A percentile compares a stretch with the other conserved stretches of the same genome.
These are phyloP conservation scores for Apostasia shenzhenica DNA, from an alignment of 106 monocot genomes.

Conservation along the genomic window DNA sequence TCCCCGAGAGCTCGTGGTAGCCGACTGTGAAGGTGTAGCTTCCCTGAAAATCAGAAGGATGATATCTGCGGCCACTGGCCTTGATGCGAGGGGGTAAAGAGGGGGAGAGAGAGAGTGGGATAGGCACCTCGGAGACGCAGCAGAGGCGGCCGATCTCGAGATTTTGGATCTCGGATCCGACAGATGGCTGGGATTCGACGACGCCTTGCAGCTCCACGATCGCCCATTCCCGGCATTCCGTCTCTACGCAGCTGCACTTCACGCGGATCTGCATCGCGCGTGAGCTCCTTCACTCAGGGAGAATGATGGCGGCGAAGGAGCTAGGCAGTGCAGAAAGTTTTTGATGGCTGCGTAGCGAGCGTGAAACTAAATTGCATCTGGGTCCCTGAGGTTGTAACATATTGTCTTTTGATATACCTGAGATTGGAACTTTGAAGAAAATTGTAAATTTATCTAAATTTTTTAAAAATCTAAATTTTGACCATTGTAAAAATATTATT, in stretches of 20 bases:
- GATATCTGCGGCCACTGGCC: not conserved
- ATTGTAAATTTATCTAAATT: too few relatives aligned
- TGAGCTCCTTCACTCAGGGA: not conserved
- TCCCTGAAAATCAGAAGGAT: constrained; percentile 5
- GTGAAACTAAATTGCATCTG: not conserved
- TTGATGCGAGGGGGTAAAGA: constrained; percentile 5
- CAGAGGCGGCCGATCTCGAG: constrained; percentile 87
- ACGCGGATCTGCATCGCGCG: constrained; percentile 66
- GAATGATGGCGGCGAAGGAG: not conserved
- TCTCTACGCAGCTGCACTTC: constrained; percentile 57
- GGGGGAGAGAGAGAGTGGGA: constrained; percentile 15
- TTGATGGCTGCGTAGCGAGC: not conserved
- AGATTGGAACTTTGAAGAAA: too few relatives aligned
- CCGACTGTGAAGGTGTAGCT: constrained; percentile 78
- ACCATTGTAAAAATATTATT: too few relatives aligned
- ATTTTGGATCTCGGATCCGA: constrained; percentile 24
- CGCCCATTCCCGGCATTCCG: constrained; percentile 72
- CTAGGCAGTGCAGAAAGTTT: not conserved
- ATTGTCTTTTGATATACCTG: too few relatives aligned
- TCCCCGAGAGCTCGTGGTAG: constrained; percentile 83
- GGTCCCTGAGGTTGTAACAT: not conserved
- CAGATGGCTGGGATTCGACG: constrained; percentile 56
- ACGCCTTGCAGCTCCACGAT: constrained; percentile 87
- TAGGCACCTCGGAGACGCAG: constrained; percentile 21
- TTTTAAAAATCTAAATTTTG: too few relatives aligned